Evolutionary conservation across 1,284 basidiomycete genomes (phyloP), one percentile per base, ranked within the genome.

Genomic region (Cutaneotrichosporon arboriforme): DNA sequence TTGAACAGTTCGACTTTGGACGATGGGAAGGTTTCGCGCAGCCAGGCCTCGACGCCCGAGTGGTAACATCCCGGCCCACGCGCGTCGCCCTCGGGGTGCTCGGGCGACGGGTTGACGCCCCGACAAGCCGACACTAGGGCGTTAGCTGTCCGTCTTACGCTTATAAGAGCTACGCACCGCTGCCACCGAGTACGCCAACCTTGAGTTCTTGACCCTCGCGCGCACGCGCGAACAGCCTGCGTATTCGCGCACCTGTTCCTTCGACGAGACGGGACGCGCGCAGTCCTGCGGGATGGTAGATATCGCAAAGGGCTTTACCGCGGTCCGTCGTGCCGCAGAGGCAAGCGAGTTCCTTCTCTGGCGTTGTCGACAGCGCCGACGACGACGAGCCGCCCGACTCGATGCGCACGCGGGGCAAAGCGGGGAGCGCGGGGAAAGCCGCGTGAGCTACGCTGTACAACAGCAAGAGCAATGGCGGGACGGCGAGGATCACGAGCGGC

Each of bases 111-210:
- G 50, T 75, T 70, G 8, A 72, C 61, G 15, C 70, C 72, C 20
- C 71, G 70, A 51, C 73, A 75, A 9, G 73, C 73, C 4, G 71
- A 73, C 1, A 75, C 73, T 73, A n/a, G n/a, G 46, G 9, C 18
- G 51, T 53, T 51, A 63, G 60, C 54, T 8, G n/a, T n/a, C 1
- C 20, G 45, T 33, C 4, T 7, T 18, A 23, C 7, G 43, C 17
- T 17, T 31, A 9, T 4, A 14, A 14, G 46, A 9, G 13, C 8
- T 14, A 63, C 70, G 58, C 55, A 74, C 72, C 70, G 52, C 70
- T 72, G 5, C 73, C 73, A 7, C 73, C 73, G 14, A 75, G 51
- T 8, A 75, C 60, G 22, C 73, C 73, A 12, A 75, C 61, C 41
- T 71, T 72, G 35, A 75, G 13, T 14, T 47, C 48, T 33, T 60